phyloP scores from a whole-genome alignment of 208 protist genomes.

The Angomonas ambiguus region DNA sequence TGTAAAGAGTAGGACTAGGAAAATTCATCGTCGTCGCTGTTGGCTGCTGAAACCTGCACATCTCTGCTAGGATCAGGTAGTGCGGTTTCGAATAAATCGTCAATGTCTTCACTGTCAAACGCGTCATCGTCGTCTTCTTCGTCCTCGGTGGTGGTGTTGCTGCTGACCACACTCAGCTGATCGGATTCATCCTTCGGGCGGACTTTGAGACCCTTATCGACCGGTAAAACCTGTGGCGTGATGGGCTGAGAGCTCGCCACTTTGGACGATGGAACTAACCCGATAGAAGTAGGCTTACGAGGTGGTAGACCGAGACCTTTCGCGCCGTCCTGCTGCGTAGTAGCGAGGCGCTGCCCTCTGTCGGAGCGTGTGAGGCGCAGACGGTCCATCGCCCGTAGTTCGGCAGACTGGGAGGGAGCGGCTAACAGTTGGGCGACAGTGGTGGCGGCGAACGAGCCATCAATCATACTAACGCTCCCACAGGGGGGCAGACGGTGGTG shows the following conservation, averaged over 20 bases:
- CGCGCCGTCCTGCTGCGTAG: background rate
- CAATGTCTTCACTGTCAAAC: conserved; percentile 48
- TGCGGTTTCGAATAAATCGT: conserved; percentile 33
- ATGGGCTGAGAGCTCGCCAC: conserved; percentile 1
- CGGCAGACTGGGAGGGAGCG: conserved; percentile 26
- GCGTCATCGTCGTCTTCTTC: conserved; percentile 40
- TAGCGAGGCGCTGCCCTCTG: conserved; percentile 12
- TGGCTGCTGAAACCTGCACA: conserved; percentile 6
- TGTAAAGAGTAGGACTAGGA: background rate
- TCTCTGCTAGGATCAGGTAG: background rate
- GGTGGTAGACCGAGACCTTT: background rate
- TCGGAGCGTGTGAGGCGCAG: conserved; percentile 37
- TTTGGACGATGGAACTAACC: conserved; percentile 24
- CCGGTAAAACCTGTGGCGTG: conserved; percentile 20
- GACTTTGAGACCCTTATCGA: conserved; percentile 28
- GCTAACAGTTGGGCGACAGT: conserved; percentile 45
- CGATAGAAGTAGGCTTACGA: conserved; percentile 12
- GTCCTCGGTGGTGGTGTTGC: conserved; percentile 10
- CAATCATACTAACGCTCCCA: background rate
- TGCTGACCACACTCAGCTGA: conserved; percentile 11
- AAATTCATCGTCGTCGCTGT: conserved; percentile 7
- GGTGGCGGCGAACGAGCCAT: conserved; percentile 16
- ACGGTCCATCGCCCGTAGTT: conserved; percentile 31
- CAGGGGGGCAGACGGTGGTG: background rate
- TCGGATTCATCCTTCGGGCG: conserved; percentile 11